phyloP scores from a whole-genome alignment of 805 yeast genomes.

The Zygoascus bituminiphila region DNA sequence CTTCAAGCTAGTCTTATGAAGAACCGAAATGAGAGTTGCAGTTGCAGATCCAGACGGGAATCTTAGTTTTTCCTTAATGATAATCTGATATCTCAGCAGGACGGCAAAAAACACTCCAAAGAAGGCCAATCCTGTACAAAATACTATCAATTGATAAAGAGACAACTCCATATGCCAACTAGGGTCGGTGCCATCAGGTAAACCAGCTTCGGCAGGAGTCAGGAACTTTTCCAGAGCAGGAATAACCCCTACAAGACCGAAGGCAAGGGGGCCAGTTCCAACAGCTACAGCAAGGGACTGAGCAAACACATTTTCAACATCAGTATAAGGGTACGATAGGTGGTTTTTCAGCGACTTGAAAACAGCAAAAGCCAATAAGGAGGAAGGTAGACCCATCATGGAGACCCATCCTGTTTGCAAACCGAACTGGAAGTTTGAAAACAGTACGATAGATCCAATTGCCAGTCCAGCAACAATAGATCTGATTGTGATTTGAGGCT shows the following conservation, averaged over 20 bases:
- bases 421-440: conserved; percentile 93
- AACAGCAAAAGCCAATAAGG: conserved; percentile 74
- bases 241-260: conserved; percentile 88
- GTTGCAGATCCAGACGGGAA: conserved; percentile 97
- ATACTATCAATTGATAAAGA: conserved; percentile 51
- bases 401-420: conserved; percentile 98
- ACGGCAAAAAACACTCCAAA: conserved; percentile 96
- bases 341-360: conserved; percentile 48
- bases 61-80: conserved; percentile 76
- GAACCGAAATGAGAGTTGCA: conserved; percentile 81
- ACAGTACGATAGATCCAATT: conserved; percentile 80
- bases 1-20: conserved; percentile 45
- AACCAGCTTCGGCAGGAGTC: conserved; percentile 69
- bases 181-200: conserved; percentile 24
- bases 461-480: conserved; percentile 67
- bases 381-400: conserved; percentile 97
- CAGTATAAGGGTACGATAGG: conserved; percentile 46
- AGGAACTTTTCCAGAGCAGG: conserved; percentile 92
- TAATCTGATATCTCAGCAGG: conserved; percentile 77
- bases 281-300: conserved; percentile 94
- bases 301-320: conserved; percentile 88
- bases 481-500: conserved; percentile 47
- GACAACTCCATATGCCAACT: conserved; percentile 27
- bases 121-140: conserved; percentile 84
- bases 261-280: conserved; percentile 95